These are phyloP conservation scores for Aspergillus bombycis DNA, from an alignment of 2,329 filamentous ascomycete species.

Conservation along the genomic window DNA sequence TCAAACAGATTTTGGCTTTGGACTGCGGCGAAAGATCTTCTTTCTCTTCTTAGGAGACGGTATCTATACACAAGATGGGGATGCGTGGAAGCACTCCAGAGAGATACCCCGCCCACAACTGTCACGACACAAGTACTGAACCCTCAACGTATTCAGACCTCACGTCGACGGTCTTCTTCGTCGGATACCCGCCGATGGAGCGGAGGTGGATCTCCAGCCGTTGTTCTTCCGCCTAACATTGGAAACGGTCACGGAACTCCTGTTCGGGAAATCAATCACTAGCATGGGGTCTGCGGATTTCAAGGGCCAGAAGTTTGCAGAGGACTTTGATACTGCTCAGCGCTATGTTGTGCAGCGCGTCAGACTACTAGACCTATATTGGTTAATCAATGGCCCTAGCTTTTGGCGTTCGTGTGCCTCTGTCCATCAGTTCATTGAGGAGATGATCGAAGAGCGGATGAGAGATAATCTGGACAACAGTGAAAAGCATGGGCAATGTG, in stretches of 20 bases:
- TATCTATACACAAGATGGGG: constrained; percentile 1
- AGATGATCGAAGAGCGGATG: background rate
- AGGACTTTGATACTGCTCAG: background rate
- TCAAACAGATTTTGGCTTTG: background rate
- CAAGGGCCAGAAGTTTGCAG: background rate
- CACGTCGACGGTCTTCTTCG: background rate
- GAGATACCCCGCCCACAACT: background rate
- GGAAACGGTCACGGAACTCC: background rate
- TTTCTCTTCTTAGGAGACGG: background rate
- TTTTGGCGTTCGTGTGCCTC: background rate
- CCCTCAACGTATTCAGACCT: background rate
- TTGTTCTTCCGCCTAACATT: background rate
- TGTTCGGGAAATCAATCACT: background rate
- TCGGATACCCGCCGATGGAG: background rate
- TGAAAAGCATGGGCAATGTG: background rate
- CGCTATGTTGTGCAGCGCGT: background rate
- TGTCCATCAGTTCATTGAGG: background rate
- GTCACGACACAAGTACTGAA: background rate
- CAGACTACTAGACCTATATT: background rate
- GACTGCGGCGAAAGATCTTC: background rate
- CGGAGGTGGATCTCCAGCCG: background rate
- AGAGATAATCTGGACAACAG: background rate
- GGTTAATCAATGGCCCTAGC: background rate
- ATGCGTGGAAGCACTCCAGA: background rate
- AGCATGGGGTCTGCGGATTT: no score